phyloP scores from a whole-genome alignment of 75 land plant species.

The Cunninghamia lanceolata region DNA sequence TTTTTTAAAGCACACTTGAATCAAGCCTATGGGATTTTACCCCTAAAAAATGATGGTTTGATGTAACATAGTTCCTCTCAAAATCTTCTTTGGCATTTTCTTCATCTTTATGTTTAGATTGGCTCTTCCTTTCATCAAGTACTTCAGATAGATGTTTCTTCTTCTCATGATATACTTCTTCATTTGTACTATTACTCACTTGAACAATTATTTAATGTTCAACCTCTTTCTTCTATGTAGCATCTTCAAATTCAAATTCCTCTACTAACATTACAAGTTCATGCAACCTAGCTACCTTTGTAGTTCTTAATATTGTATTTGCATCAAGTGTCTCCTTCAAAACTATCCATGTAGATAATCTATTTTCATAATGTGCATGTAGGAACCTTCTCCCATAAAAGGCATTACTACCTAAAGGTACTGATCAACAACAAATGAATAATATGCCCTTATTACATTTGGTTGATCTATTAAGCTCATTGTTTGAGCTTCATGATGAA shows the following conservation, averaged over 20 bases:
- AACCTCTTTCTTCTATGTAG: neutral
- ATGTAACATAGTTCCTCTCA: neutral
- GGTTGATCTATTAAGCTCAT: slow-evolving; percentile 96
- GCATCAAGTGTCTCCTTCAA: slow-evolving; percentile 70
- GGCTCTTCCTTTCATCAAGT: neutral
- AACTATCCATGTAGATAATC: slow-evolving; percentile 87
- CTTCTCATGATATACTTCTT: neutral
- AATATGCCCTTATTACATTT: slow-evolving; percentile 86
- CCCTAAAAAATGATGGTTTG: neutral
- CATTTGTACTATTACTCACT: neutral
- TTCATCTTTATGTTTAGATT: neutral
- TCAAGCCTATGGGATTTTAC: neutral
- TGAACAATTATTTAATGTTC: neutral
- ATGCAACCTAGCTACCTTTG: slow-evolving; percentile 3
- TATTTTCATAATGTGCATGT: slow-evolving; percentile 96
- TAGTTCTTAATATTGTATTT: slow-evolving; percentile 1
- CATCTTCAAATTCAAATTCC: slow-evolving; percentile 5
- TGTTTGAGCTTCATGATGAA: slow-evolving; percentile 90
- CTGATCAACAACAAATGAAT: slow-evolving; percentile 92
- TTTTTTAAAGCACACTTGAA: neutral
- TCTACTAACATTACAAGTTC: neutral
- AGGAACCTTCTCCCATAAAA: slow-evolving; percentile 98
- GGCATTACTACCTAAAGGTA: slow-evolving; percentile 99
- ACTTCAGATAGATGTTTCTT: neutral
- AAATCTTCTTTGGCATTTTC: neutral